A percentile compares a stretch with the other conserved stretches of the same genome.
Evolutionary conservation across 2,329 filamentous ascomycete species (phyloP).

Genomic region (Fusarium setosum): DNA sequence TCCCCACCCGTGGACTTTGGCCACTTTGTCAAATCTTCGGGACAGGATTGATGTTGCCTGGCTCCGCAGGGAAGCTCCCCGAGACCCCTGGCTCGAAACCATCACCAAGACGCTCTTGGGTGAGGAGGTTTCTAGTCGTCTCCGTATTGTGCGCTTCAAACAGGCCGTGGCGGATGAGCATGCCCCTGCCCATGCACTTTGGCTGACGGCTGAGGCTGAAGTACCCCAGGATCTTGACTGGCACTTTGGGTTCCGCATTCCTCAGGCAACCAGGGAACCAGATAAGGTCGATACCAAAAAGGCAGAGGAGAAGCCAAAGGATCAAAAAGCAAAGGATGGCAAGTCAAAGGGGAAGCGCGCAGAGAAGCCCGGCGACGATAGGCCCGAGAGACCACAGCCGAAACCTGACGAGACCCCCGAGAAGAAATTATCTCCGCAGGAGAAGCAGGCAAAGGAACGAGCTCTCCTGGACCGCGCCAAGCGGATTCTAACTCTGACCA

Average conservation of each 20-base stretch:
- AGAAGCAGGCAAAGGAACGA: slow-evolving; percentile 66
- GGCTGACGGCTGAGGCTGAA: slow-evolving; percentile 78
- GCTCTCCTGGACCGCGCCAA: slow-evolving; percentile 60
- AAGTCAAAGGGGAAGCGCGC: slow-evolving; percentile 12
- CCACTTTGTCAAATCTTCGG: slow-evolving; percentile 72
- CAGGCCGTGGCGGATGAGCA: slow-evolving; percentile 79
- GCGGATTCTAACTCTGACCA: slow-evolving; percentile 62
- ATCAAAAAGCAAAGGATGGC: slow-evolving; percentile 44
- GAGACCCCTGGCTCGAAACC: slow-evolving; percentile 82
- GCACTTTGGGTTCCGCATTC: slow-evolving; percentile 88
- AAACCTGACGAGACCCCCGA: slow-evolving; percentile 25
- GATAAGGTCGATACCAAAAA: slow-evolving; percentile 47
- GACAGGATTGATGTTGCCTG: slow-evolving; percentile 71
- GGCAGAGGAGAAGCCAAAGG: slow-evolving; percentile 21
- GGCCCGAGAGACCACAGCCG: slow-evolving; percentile 55
- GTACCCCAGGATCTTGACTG: slow-evolving; percentile 83
- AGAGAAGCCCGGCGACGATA: slow-evolving; percentile 7
- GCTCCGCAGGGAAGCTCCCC: slow-evolving; percentile 74
- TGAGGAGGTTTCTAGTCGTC: slow-evolving; percentile 66
- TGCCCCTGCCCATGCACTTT: slow-evolving; percentile 74
- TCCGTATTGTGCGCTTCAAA: slow-evolving; percentile 81
- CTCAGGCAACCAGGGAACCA: slow-evolving; percentile 59
- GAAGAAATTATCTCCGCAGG: slow-evolving; percentile 54
- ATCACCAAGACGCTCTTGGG: slow-evolving; percentile 78
- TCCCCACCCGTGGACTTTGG: slow-evolving; percentile 90